Evolutionary conservation across 306 rosid species (phyloP).

Genomic region (Ceratonia siliqua): DNA sequence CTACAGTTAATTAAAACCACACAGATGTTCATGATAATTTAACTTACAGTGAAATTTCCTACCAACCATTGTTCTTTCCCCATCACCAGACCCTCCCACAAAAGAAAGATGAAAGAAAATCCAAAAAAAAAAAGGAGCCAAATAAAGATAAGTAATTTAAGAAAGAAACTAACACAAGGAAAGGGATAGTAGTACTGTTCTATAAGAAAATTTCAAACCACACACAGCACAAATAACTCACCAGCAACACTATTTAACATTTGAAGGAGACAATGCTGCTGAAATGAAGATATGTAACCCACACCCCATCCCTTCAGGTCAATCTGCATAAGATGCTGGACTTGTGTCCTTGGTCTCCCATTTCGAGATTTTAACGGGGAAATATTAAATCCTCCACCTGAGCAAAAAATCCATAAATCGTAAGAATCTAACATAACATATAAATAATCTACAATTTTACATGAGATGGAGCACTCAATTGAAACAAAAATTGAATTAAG

Average conservation of each 20-base stretch:
- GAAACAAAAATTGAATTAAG: background rate
- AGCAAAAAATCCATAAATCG: constrained; percentile 30
- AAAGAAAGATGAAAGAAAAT: background rate
- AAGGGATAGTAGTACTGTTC: constrained; percentile 8
- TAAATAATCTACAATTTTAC: constrained; percentile 10
- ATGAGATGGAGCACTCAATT: constrained; percentile 11
- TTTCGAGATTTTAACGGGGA: constrained; percentile 89
- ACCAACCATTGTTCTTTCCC: background rate
- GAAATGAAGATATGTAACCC: constrained; percentile 89
- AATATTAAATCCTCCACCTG: constrained; percentile 98
- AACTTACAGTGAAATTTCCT: background rate
- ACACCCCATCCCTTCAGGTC: constrained; percentile 99
- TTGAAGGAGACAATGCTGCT: constrained; percentile 98
- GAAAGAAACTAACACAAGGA: constrained; percentile 10
- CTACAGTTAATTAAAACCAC: background rate
- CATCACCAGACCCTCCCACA: background rate
- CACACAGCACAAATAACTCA: constrained; percentile 38
- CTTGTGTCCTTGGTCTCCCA: constrained; percentile 96
- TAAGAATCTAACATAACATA: constrained; percentile 20
- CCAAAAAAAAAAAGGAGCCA: background rate
- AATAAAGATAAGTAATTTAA: too few relatives aligned
- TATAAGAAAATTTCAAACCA: constrained; percentile 17
- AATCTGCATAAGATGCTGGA: constrained; percentile 99
- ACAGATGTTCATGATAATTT: background rate
- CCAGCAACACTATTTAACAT: constrained; percentile 97